A percentile compares a stretch with the other conserved stretches of the same genome.
phyloP scores from a whole-genome alignment of 495 filamentous ascomycete genomes.

The Trichocladium antarcticum region DNA sequence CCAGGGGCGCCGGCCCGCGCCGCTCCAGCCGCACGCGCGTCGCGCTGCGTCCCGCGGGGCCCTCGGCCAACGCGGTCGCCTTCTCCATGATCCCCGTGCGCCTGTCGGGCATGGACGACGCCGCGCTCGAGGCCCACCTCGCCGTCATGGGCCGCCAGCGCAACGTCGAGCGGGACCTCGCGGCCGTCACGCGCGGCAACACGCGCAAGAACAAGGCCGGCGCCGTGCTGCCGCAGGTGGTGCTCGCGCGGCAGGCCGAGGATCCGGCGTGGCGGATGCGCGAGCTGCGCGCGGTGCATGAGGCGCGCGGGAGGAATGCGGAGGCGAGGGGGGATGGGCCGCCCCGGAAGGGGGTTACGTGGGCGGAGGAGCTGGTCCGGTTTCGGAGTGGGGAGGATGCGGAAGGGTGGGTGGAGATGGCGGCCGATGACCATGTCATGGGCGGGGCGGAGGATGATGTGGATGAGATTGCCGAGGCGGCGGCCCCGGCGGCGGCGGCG shows the following conservation, averaged over 20 bases:
- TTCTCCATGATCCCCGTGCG: constrained; percentile 24
- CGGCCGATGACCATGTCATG: neutral
- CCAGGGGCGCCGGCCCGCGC: constrained; percentile 13
- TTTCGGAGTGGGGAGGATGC: constrained; percentile 14
- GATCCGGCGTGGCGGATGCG: constrained; percentile 23
- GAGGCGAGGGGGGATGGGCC: constrained; percentile 11
- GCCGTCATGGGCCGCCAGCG: constrained; percentile 17
- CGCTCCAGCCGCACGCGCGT: constrained; percentile 22
- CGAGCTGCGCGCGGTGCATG: constrained; percentile 7
- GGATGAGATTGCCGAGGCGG: constrained; percentile 12
- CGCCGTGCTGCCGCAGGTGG: constrained; percentile 20
- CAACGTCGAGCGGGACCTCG: constrained; percentile 42
- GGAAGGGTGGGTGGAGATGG: neutral
- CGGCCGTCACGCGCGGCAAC: constrained; percentile 38
- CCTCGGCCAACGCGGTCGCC: constrained; percentile 27
- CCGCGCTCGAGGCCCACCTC: constrained; percentile 8
- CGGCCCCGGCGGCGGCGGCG: neutral
- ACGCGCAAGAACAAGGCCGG: constrained; percentile 47
- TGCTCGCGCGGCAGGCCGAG: constrained; percentile 21
- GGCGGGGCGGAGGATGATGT: neutral
- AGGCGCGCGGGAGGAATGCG: constrained; percentile 14
- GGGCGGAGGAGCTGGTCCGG: constrained; percentile 23
- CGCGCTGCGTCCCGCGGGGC: constrained; percentile 17
- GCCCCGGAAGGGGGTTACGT: constrained; percentile 21
- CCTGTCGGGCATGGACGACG: constrained; percentile 22